These are phyloP conservation scores for Camelina sativa DNA, from an alignment of 345 rosid genomes.

Conservation along the genomic window DNA sequence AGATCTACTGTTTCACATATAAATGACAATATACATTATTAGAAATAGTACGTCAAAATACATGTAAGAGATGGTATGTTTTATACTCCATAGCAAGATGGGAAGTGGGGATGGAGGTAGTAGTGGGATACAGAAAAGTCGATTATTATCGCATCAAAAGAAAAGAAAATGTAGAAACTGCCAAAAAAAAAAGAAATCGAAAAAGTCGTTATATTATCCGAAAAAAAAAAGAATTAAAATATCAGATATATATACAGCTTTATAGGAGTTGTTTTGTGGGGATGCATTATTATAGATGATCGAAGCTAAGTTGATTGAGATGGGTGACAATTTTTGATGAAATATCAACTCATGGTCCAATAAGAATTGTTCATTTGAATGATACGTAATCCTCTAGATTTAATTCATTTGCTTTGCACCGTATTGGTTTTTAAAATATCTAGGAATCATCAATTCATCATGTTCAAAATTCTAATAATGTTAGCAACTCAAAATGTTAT, in stretches of 20 bases:
- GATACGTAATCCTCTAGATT: neutral
- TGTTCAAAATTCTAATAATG: neutral
- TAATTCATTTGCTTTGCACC: neutral
- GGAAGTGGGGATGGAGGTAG: neutral
- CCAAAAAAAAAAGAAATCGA: neutral
- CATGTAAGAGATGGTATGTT: too few species aligned
- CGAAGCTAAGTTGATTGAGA: slow-evolving; percentile 28
- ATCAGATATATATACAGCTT: neutral
- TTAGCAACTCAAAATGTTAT: neutral
- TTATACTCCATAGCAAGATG: neutral
- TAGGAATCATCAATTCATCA: neutral
- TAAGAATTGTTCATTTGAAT: slow-evolving; percentile 8
- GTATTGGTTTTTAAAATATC: neutral
- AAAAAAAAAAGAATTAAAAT: neutral
- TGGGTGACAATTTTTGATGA: slow-evolving; percentile 27
- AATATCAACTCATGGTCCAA: slow-evolving; percentile 21
- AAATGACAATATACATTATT: too few species aligned
- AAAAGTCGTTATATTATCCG: slow-evolving; percentile 9
- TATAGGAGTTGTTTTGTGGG: slow-evolving; percentile 6
- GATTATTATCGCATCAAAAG: neutral
- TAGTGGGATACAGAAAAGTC: neutral
- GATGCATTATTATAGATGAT: slow-evolving; percentile 15
- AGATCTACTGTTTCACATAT: too few species aligned
- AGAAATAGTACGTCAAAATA: too few species aligned
- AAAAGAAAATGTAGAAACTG: neutral